phyloP scores from a whole-genome alignment of 2,329 filamentous ascomycete genomes.

The Davidsoniella neocaledoniae region DNA sequence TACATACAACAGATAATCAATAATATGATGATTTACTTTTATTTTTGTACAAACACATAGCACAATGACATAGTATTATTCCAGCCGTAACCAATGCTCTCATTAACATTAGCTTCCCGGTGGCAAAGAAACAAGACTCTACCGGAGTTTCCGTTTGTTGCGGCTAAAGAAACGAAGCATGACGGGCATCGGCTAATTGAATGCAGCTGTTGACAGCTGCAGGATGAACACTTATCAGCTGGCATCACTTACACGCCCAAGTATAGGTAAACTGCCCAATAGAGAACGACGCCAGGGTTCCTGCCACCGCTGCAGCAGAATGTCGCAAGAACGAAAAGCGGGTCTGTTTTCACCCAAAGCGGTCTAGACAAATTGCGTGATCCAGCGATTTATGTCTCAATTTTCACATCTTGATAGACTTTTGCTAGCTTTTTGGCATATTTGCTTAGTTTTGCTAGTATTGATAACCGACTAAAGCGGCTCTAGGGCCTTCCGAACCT shows the following conservation, averaged over 20 bases:
- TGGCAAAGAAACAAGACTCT: too few species aligned
- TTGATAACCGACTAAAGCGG: neutral
- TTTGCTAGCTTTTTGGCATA: too few species aligned
- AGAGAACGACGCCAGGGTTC: neutral
- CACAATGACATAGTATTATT: too few species aligned
- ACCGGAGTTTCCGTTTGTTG: too few species aligned
- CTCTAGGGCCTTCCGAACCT: neutral
- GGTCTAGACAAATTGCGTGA: conserved; percentile 13
- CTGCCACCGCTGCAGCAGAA: neutral
- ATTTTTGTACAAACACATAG: too few species aligned
- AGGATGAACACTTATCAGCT: neutral
- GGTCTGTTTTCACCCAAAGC: conserved; percentile 7
- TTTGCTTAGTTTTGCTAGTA: neutral
- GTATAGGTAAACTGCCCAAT: too few species aligned
- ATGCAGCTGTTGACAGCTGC: neutral
- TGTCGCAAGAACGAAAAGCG: conserved; percentile 9
- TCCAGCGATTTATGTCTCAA: conserved; percentile 6
- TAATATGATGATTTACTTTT: too few species aligned
- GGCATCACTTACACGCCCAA: conserved; percentile 3
- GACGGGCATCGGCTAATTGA: neutral
- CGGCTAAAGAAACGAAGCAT: too few species aligned
- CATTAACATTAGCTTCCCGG: too few species aligned
- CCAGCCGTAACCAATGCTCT: too few species aligned
- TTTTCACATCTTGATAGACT: neutral
- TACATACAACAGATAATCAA: too few species aligned